Base-by-base conservation (phyloP, 176 grass and related monocot species). In the Eragrostis nindensis region DNA sequence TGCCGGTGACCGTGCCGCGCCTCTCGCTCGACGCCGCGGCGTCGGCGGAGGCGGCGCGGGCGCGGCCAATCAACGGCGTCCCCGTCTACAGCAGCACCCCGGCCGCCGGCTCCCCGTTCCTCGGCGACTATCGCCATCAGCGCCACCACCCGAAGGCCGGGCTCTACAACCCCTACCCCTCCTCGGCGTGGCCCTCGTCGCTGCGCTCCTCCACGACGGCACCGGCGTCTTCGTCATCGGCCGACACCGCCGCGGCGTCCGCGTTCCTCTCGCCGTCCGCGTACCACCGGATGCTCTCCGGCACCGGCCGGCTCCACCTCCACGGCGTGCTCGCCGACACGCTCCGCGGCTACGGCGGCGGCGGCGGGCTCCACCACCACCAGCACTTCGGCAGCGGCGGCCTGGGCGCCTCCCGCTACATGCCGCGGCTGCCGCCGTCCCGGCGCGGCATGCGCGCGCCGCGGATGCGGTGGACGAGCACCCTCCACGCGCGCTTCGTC, bases 401-500 rank as follows among this genome's bases (percentile, higher is more conserved):
- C 27, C 40, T 86, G 2, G 77, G 68, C 6, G 67, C 84, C 10
- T 82, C 88, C 19, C 75, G 83, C 49, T 93, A 87, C 74, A 78
- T 91, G 68, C 80, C 84, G 17, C 85, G 70, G 57, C 66, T 89
- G 13, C 84, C 91, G 12, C 52, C 8, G 1, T 76, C 86, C 0
- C 90, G 92, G 64, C 81, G 94, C 12, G 89, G 81, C 84, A 87
- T 93, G 81, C 91, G 94, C 0, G 91, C 94, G 21, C 94, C 94
- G n/a, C 71, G 94, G 76, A 97, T 97, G 94, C 70, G 94, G 81
- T 97, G 94, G 94, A 97, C 91, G 6, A 93, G 84, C 78, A 86
- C 74, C 55, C 94, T 97, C 26, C 94, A 97, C 41, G 84, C 91
- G 9, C 94, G 94, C 39, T 97, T 97, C 48, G 91, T 97, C 82